Evolutionary conservation across 2,329 filamentous ascomycete genomes (phyloP), one percentile per base, ranked within the genome.

Genomic region (Nectriaceae sp.): DNA sequence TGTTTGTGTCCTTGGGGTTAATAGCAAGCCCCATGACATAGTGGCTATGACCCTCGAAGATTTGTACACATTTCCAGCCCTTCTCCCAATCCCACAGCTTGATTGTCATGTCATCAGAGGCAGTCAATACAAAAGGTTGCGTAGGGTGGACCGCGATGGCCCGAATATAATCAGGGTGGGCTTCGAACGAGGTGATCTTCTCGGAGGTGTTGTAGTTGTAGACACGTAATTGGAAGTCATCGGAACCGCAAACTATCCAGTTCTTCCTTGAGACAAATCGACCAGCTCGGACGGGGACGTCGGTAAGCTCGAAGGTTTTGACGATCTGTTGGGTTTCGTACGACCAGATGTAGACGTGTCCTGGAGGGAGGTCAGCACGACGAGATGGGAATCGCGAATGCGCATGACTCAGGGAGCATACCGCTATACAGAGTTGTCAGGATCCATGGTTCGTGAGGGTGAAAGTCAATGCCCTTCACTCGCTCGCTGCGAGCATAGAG

Each of bases 161-260:
- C 63, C 94, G 89, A 68, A 99, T 97, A 68, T 99, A 99, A 73
- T 99, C 94, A 52, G 94, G 94, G 69, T 99, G 94, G 43, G 92
- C 93, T 75, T 97, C 93, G 72, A 97, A 97, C 15, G 89, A 89
- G 45, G 91, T 93, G 65, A 97, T 94, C 82, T 97, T 97, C 75
- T 99, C 94, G 52, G 90, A 96, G 45, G 94, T 99, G 76, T 99
- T 97, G 82, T 97, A 99, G 77, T 99, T 97, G 82, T 96, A 96
- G 56, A 96, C 89, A 62, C 93, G 88, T 45, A 85, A 71, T 68
- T 85, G 81, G 75, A 95, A 96, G 76, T 96, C 90, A 75, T 96
- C 90, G 60, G 88, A 99, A 66, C 94, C 94, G 74, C 90, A 94
- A 46, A 96, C 90, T 62, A 96, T 95, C 94, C 94, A 99, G 74